Percentiles rank a stretch among this genome's conserved stretches.
Conservation (phyloP, 2,329 filamentous ascomycete species). For the Colletotrichum incanum region DNA sequence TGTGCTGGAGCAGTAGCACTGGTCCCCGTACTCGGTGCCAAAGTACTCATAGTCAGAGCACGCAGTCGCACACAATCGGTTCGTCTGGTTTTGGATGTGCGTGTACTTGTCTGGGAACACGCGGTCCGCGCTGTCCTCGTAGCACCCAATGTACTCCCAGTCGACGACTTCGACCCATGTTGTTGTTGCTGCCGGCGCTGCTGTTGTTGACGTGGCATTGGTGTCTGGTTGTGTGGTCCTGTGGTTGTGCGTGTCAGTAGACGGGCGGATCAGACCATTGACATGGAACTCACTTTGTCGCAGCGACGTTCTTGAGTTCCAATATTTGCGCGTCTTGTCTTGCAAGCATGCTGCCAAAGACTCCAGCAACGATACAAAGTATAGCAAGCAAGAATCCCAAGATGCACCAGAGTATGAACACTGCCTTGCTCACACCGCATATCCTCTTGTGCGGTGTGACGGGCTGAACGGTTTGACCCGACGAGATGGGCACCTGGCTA, state of each 20-base stretch:
- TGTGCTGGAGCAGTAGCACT: slow-evolving; percentile 30
- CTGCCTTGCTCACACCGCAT: slow-evolving; percentile 10
- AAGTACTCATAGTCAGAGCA: slow-evolving; percentile 20
- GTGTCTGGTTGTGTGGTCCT: slow-evolving; percentile 17
- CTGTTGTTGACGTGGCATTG: slow-evolving; percentile 9
- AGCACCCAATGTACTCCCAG: slow-evolving; percentile 26
- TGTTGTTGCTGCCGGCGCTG: slow-evolving; percentile 17
- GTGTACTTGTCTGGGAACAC: slow-evolving; percentile 16
- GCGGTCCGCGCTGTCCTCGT: slow-evolving; percentile 27
- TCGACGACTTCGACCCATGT: slow-evolving; percentile 26
- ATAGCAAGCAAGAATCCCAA: slow-evolving; percentile 15
- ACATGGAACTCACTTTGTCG: neutral
- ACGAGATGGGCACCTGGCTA: neutral
- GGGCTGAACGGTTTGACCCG: neutral
- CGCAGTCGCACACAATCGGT: slow-evolving; percentile 12
- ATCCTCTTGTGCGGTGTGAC: slow-evolving; percentile 5
- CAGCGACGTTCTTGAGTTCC: slow-evolving; percentile 1
- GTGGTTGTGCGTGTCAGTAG: neutral
- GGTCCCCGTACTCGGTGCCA: slow-evolving; percentile 26
- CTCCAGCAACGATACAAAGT: slow-evolving; percentile 7
- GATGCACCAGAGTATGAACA: slow-evolving; percentile 23
- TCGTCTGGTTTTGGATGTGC: slow-evolving; percentile 10
- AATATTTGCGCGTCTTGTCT: slow-evolving; percentile 24
- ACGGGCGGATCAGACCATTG: fast-evolving
- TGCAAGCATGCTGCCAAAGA: slow-evolving; percentile 24